Evolutionary conservation across 2,329 filamentous ascomycete species (phyloP).

Genomic region (Huntiella decipiens): DNA sequence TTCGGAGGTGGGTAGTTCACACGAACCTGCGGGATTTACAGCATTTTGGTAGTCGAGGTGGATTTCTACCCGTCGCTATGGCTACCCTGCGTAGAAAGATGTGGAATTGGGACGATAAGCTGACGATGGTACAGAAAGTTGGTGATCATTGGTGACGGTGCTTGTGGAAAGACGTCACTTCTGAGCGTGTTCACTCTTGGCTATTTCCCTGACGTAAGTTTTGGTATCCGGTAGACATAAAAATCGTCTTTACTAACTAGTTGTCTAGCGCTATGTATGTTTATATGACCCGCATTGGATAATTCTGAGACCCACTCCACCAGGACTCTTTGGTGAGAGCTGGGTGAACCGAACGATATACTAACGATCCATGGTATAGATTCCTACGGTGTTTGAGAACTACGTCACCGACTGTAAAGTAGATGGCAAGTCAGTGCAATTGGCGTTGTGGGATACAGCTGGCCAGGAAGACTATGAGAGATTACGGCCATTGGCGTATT

Average conservation of each 20-base stretch:
- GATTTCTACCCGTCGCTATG: no score
- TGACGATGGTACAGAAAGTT: conserved; percentile 47
- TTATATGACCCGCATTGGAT: background rate
- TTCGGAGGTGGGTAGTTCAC: no score
- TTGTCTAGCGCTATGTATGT: conserved; percentile 38
- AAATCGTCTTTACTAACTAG: background rate
- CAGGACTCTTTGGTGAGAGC: no score
- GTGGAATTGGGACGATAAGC: no score
- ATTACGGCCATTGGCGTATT: conserved; percentile 82
- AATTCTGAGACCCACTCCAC: background rate
- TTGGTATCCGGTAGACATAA: background rate
- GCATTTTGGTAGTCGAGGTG: no score
- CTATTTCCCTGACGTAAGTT: conserved; percentile 86
- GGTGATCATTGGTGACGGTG: conserved; percentile 92
- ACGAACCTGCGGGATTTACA: no score
- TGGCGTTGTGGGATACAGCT: conserved; percentile 98
- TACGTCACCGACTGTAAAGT: conserved; percentile 98
- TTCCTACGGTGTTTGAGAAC: conserved; percentile 97
- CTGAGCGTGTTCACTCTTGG: conserved; percentile 94
- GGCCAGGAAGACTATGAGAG: conserved; percentile 98
- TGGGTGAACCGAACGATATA: background rate
- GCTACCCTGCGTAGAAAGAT: no score
- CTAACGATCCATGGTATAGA: conserved; percentile 29
- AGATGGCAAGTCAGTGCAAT: conserved; percentile 94
- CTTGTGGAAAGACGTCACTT: conserved; percentile 94